These are phyloP conservation scores for Neonectria punicea DNA, from an alignment of 2,329 filamentous ascomycete species.

Conservation along the genomic window DNA sequence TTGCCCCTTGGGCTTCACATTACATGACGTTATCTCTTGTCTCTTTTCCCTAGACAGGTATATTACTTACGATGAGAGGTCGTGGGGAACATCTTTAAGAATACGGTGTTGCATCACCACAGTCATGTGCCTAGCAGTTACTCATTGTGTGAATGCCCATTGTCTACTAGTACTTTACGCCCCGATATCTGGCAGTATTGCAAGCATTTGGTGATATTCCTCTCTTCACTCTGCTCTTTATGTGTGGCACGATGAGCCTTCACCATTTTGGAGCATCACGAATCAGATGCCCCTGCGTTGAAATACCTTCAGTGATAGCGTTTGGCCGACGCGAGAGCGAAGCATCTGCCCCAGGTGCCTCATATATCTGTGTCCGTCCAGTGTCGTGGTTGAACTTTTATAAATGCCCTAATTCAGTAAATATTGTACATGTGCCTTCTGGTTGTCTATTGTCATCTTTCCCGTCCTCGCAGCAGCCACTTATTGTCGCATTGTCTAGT, in stretches of 20 bases:
- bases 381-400: not conserved
- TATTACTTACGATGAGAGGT: not conserved
- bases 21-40: not conserved
- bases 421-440: constrained; percentile 18
- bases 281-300: not conserved
- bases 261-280: not conserved
- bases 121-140: not conserved
- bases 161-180: not conserved
- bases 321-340: not conserved
- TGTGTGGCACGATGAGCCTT: not conserved
- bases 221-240: not conserved
- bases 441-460: not conserved
- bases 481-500: not conserved
- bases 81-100: not conserved
- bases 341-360: not conserved
- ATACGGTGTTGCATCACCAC: not conserved
- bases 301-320: not conserved
- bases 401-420: not conserved
- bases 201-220: too few species aligned
- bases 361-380: not conserved
- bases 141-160: not conserved
- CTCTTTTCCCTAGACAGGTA: not conserved
- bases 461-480: not conserved
- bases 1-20: too few species aligned
- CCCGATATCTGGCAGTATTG: not conserved